Percentiles rank a stretch among this genome's conserved stretches.
Conservation (phyloP, 352 stramenopile species). For the Thraustochytrium striatum region DNA sequence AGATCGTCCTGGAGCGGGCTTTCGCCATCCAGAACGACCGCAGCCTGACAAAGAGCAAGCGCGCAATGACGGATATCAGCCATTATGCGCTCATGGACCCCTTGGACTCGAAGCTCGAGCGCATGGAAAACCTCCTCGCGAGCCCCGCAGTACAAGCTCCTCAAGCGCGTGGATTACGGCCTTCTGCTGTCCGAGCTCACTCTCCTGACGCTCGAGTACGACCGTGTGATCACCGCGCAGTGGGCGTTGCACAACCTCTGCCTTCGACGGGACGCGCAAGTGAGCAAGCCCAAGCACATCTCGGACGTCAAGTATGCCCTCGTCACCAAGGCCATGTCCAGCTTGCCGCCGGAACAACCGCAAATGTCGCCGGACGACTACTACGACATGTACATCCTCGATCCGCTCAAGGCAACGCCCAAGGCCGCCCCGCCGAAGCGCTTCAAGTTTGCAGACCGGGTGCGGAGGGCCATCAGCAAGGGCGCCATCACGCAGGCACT, state of each 20-base stretch:
- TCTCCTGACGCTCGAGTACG: conserved; percentile 36
- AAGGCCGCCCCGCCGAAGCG: no score
- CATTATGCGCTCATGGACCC: conserved; percentile 19
- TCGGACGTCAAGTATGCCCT: background rate
- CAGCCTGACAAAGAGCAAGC: background rate
- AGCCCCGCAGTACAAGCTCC: conserved; percentile 5
- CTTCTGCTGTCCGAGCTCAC: conserved; percentile 44
- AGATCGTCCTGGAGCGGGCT: background rate
- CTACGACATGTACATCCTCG: no score
- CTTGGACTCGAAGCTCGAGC: conserved; percentile 39
- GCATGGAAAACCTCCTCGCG: conserved; percentile 33
- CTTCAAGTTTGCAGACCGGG: no score
- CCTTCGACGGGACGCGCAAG: background rate
- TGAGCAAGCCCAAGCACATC: background rate
- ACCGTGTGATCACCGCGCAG: conserved; percentile 16
- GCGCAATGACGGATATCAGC: background rate
- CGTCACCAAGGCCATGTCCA: background rate
- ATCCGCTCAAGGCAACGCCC: no score
- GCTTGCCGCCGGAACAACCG: background rate
- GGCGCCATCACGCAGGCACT: no score
- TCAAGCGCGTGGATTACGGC: conserved; percentile 40
- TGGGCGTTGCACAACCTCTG: conserved; percentile 20
- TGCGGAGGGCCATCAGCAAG: no score
- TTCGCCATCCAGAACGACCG: conserved; percentile 2
- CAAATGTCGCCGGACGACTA: conserved; percentile 7